Percentiles rank a stretch among this genome's conserved stretches.
phyloP scores from a whole-genome alignment of 2,329 filamentous ascomycete species.

The Fusarium xyrophilum region DNA sequence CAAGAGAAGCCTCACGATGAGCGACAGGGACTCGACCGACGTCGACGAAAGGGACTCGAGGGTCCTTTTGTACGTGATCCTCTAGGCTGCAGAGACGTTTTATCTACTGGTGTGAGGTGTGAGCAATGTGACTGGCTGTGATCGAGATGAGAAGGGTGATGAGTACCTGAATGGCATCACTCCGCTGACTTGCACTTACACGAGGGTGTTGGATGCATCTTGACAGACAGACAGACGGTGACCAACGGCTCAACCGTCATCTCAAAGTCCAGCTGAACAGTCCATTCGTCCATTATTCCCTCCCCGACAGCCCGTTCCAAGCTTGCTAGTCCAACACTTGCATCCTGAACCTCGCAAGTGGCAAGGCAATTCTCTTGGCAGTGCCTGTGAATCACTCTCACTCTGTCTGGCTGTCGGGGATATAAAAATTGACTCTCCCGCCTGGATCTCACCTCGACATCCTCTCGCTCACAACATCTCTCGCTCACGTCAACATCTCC shows the following conservation, averaged over 20 bases:
- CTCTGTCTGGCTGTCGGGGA: too few species aligned
- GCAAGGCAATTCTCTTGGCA: constrained; percentile 9
- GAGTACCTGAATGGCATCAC: not conserved
- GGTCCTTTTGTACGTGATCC: not conserved
- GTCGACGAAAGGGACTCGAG: not conserved
- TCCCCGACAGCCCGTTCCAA: not conserved
- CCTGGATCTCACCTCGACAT: not conserved
- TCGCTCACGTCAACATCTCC: not conserved
- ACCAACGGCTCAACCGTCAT: not conserved
- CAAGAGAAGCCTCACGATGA: constrained; percentile 28
- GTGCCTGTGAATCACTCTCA: constrained; percentile 1
- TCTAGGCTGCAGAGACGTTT: not conserved
- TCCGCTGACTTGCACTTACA: not conserved
- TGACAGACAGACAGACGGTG: not conserved
- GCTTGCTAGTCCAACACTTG: not conserved
- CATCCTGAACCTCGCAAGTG: not conserved
- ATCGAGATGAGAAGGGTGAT: not conserved
- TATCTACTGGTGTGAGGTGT: not conserved
- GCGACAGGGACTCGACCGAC: not conserved
- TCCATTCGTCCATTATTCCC: not conserved
- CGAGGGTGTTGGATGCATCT: not conserved
- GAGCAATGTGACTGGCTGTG: not conserved
- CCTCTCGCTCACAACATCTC: constrained; percentile 7
- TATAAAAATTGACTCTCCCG: constrained; percentile 17
- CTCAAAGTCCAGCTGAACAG: not conserved